Evolutionary conservation across 2,329 filamentous ascomycete species (phyloP).

Genomic region (Colletotrichum liaoningense): DNA sequence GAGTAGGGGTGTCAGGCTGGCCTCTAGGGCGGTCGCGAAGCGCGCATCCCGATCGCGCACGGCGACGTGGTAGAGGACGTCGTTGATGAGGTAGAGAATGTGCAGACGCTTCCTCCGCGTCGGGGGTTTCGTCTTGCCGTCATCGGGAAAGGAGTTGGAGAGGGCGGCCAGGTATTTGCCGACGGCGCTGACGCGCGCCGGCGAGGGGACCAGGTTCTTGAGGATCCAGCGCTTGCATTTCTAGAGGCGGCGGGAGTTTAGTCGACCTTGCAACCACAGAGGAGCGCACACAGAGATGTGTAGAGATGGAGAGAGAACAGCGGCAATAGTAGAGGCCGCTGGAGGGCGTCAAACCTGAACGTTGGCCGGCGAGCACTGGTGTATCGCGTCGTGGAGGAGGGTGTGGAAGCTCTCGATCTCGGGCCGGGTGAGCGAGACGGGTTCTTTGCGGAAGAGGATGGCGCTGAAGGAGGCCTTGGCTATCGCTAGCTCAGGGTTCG

Average conservation of each 20-base stretch:
- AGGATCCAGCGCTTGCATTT: constrained; percentile 90
- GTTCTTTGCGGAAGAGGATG: constrained; percentile 79
- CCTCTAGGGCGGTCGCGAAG: constrained; percentile 68
- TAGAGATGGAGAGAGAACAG: constrained; percentile 34
- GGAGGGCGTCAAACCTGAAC: constrained; percentile 81
- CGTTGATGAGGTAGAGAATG: constrained; percentile 82
- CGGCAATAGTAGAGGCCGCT: constrained; percentile 39
- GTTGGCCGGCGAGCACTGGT: constrained; percentile 81
- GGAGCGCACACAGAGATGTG: neutral
- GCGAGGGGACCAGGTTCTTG: constrained; percentile 75
- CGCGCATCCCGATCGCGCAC: constrained; percentile 59
- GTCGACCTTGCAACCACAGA: constrained; percentile 39
- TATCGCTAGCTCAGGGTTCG: constrained; percentile 78
- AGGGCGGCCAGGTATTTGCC: constrained; percentile 82
- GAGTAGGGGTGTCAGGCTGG: constrained; percentile 72
- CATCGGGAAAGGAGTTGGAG: constrained; percentile 64
- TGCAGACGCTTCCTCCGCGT: constrained; percentile 78
- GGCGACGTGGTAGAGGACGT: constrained; percentile 78
- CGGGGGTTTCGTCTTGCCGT: constrained; percentile 55
- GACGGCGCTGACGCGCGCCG: constrained; percentile 72
- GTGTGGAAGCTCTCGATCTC: constrained; percentile 77
- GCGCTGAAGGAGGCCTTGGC: constrained; percentile 84
- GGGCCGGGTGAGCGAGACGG: constrained; percentile 74
- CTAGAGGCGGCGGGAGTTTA: constrained; percentile 63
- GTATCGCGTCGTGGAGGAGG: constrained; percentile 72